A percentile compares a stretch with the other conserved stretches of the same genome.
Evolutionary conservation across 306 rosid genomes (phyloP).

Genomic region (Vicia sativa): DNA sequence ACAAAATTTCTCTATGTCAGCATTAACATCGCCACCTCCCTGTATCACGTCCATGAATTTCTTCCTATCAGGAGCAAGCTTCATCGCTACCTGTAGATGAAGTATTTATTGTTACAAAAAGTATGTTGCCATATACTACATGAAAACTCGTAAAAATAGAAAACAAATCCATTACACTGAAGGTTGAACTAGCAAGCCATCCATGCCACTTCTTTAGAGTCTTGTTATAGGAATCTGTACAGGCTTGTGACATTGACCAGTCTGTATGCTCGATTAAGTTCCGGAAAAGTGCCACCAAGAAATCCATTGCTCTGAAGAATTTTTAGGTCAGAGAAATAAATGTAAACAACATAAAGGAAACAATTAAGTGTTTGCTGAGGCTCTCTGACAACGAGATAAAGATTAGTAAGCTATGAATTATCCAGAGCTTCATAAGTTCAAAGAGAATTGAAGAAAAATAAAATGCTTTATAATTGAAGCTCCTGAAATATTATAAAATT

Average conservation of each 20-base stretch:
- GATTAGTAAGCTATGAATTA: conserved; percentile 10
- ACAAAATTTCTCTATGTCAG: conserved; percentile 78
- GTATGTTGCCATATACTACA: background rate
- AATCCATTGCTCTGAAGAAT: conserved; percentile 92
- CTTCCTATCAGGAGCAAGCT: conserved; percentile 96
- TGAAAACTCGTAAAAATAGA: background rate
- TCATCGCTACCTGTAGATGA: conserved; percentile 80
- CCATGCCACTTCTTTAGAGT: conserved; percentile 97
- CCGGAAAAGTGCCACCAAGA: conserved; percentile 83
- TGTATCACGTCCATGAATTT: conserved; percentile 93
- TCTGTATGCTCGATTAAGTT: conserved; percentile 81
- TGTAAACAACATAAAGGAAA: conserved; percentile 15
- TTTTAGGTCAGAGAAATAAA: conserved; percentile 23
- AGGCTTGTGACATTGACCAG: conserved; percentile 94
- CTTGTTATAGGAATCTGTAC: conserved; percentile 83
- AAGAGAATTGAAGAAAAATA: conserved; percentile 6
- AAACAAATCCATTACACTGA: conserved; percentile 62
- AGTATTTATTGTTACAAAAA: conserved; percentile 23
- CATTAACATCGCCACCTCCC: conserved; percentile 66
- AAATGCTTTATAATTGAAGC: conserved; percentile 3
- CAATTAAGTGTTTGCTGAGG: conserved; percentile 18
- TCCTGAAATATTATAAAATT: conserved; percentile 6
- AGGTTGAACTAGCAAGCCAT: conserved; percentile 95
- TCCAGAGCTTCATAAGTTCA: conserved; percentile 8
- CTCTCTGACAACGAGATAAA: conserved; percentile 8